Evolutionary conservation across 2,329 filamentous ascomycete species (phyloP).

Genomic region (Sclerotiophoma versabilis): DNA sequence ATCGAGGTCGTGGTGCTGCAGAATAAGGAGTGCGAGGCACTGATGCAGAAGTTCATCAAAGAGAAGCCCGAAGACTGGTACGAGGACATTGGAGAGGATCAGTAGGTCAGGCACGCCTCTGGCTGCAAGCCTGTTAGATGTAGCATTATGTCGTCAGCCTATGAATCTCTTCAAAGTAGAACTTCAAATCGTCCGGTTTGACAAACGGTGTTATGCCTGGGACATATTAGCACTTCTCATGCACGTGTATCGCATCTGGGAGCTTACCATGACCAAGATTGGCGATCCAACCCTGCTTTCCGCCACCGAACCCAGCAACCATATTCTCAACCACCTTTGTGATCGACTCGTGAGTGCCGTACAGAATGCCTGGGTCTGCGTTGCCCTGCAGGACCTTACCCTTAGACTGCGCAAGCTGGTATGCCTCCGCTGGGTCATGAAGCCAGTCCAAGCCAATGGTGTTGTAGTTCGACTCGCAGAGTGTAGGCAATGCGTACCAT

Average conservation of each 20-base stretch:
- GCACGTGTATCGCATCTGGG: background rate
- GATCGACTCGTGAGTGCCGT: conserved; percentile 82
- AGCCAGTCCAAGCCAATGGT: conserved; percentile 96
- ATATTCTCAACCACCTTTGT: conserved; percentile 83
- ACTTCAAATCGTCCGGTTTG: conserved; percentile 89
- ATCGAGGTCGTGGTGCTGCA: conserved; percentile 77
- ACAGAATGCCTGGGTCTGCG: conserved; percentile 91
- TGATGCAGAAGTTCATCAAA: conserved; percentile 76
- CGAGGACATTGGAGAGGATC: conserved; percentile 46
- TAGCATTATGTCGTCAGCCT: conserved; percentile 32
- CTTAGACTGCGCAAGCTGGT: conserved; percentile 72
- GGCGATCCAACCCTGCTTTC: conserved; percentile 93
- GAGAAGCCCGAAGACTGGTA: conserved; percentile 77
- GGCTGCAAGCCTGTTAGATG: background rate
- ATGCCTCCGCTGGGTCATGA: conserved; percentile 84
- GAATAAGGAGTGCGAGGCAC: conserved; percentile 67
- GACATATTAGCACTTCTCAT: conserved; percentile 23
- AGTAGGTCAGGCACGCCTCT: conserved; percentile 1
- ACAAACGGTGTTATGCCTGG: conserved; percentile 92
- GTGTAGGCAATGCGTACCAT: conserved; percentile 89
- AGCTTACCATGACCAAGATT: conserved; percentile 90
- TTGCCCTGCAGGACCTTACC: conserved; percentile 91
- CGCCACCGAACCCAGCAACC: conserved; percentile 82
- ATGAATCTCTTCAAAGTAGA: conserved; percentile 93
- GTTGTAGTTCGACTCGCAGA: conserved; percentile 89